Conservation (phyloP, 2,329 filamentous ascomycete species). For the Aspergillus fumigatiaffinis region DNA sequence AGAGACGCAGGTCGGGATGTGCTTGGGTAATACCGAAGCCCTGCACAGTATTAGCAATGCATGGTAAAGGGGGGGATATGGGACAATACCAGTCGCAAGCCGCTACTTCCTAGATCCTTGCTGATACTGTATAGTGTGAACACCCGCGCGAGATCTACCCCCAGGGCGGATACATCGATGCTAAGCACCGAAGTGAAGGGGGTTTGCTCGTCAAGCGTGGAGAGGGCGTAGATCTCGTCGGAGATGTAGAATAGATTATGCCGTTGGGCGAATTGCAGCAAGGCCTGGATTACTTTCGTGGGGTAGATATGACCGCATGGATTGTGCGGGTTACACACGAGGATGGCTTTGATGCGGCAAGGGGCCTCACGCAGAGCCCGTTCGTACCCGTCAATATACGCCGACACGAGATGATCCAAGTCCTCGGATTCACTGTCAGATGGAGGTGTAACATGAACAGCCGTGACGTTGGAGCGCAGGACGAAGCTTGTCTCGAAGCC, state of each 20-base stretch:
- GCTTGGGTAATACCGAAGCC: background rate
- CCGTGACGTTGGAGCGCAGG: background rate
- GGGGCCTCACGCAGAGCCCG: background rate
- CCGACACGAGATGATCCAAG: background rate
- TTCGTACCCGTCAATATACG: background rate
- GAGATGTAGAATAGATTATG: background rate
- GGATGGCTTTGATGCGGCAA: background rate
- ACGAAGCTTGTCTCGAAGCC: background rate
- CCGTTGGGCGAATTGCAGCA: background rate
- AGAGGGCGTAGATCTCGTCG: background rate
- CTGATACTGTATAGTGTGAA: background rate
- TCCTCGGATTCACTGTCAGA: background rate
- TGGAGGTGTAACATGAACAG: background rate
- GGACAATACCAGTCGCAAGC: background rate
- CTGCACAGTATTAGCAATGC: background rate
- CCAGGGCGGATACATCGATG: background rate
- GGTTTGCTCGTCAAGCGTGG: background rate
- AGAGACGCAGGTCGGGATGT: background rate
- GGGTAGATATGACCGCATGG: background rate
- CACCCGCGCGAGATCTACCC: background rate
- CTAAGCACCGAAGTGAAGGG: background rate
- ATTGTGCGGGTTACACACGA: background rate
- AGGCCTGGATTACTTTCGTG: background rate
- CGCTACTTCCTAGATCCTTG: background rate
- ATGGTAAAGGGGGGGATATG: too few species aligned